Percentiles rank a stretch among this genome's conserved stretches.
These are phyloP conservation scores for Wickerhamiella occidentalis DNA, from an alignment of 805 yeast genomes.

Conservation along the genomic window DNA sequence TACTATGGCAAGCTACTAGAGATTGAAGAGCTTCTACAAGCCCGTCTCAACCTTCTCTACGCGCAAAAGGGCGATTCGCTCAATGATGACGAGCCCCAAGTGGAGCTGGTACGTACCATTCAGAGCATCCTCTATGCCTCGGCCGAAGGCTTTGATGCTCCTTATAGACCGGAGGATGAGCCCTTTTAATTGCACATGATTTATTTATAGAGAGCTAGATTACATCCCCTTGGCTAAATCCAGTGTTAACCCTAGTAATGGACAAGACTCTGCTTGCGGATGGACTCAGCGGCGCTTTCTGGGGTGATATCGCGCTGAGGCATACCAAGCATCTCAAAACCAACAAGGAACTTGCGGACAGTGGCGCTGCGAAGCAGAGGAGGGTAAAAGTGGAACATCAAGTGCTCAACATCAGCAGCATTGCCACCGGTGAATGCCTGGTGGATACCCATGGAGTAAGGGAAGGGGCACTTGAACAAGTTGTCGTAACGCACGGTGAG, in stretches of 20 bases:
- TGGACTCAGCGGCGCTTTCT: slow-evolving; percentile 50
- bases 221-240: no score
- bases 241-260: no score
- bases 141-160: slow-evolving; percentile 70
- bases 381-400: slow-evolving; percentile 70
- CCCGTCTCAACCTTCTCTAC: slow-evolving; percentile 41
- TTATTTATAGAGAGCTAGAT: no score
- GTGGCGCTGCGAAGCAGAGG: slow-evolving; percentile 65
- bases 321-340: slow-evolving; percentile 46
- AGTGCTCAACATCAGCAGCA: slow-evolving; percentile 34
- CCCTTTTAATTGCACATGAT: slow-evolving; percentile 13
- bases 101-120: slow-evolving; percentile 43
- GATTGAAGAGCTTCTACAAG: slow-evolving; percentile 68
- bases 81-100: slow-evolving; percentile 21
- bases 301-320: slow-evolving; percentile 61
- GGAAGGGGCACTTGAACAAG: slow-evolving; percentile 55
- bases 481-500: slow-evolving; percentile 60
- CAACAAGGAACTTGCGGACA: slow-evolving; percentile 63
- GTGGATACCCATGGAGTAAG: slow-evolving; percentile 73
- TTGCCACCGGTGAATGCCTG: slow-evolving; percentile 50
- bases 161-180: slow-evolving; percentile 24
- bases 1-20: slow-evolving; percentile 83
- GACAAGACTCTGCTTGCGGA: slow-evolving; percentile 26
- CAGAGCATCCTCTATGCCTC: slow-evolving; percentile 70
- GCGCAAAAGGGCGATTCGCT: slow-evolving; percentile 29